Percentiles rank a stretch among this genome's conserved stretches.
Evolutionary conservation across 192 early-diverging fungal genomes (phyloP).

Genomic region (Gaertneriomyces semiglobifer): DNA sequence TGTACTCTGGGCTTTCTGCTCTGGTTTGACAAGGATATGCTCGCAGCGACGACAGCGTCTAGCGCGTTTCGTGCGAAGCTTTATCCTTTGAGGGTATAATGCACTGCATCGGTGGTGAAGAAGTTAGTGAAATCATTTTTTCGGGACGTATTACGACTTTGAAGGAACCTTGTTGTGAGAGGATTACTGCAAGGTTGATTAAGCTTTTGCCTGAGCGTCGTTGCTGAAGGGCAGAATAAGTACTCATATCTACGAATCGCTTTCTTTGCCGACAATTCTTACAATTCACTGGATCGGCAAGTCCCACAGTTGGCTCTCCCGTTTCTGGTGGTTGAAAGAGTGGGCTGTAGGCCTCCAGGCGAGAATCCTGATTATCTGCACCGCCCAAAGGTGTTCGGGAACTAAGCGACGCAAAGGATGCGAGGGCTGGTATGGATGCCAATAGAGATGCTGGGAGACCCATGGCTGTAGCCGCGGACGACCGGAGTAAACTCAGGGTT

Average conservation of each 20-base stretch:
- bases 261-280: too few relatives aligned
- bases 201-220: slow-evolving; percentile 60
- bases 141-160: too few relatives aligned
- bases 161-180: slow-evolving; percentile 2
- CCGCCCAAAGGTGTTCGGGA: background rate
- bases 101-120: slow-evolving; percentile 31
- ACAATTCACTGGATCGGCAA: too few relatives aligned
- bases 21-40: slow-evolving; percentile 87
- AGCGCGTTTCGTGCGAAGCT: slow-evolving; percentile 78
- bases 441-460: slow-evolving; percentile 34
- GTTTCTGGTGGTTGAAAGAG: background rate
- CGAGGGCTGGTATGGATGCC: slow-evolving; percentile 35
- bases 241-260: too few relatives aligned
- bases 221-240: slow-evolving; percentile 34
- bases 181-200: slow-evolving; percentile 64
- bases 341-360: background rate
- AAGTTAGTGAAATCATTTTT: too few relatives aligned
- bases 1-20: slow-evolving; percentile 82
- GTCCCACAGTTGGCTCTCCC: too few relatives aligned
- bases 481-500: slow-evolving; percentile 19
- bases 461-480: background rate
- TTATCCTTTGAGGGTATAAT: slow-evolving; percentile 79
- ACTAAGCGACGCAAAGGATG: slow-evolving; percentile 20
- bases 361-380: background rate
- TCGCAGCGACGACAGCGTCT: slow-evolving; percentile 85